phyloP scores from a whole-genome alignment of 2,329 filamentous ascomycete genomes.

The Fusarium pseudocircinatum region DNA sequence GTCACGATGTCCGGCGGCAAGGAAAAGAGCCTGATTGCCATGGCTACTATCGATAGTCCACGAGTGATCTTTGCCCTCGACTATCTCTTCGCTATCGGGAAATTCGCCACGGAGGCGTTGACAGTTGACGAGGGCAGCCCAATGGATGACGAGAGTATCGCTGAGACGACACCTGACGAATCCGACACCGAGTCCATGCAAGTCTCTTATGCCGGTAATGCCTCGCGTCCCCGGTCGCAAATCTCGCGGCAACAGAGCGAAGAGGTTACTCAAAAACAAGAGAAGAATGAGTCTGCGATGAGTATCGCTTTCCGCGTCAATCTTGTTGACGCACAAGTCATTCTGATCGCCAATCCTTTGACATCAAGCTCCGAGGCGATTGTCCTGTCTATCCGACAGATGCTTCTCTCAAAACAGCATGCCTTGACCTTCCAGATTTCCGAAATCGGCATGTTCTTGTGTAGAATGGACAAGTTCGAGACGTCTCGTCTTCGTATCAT shows the following conservation, averaged over 20 bases:
- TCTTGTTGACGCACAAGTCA: constrained; percentile 94
- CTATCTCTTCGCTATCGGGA: constrained; percentile 90
- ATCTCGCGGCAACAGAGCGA: constrained; percentile 41
- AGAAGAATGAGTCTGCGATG: constrained; percentile 58
- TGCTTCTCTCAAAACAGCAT: constrained; percentile 92
- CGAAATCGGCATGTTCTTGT: constrained; percentile 97
- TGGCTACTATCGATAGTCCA: constrained; percentile 94
- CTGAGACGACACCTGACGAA: constrained; percentile 64
- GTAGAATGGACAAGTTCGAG: constrained; percentile 98
- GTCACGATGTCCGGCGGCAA: constrained; percentile 89
- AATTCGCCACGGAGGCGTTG: constrained; percentile 79
- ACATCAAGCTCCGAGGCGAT: constrained; percentile 93
- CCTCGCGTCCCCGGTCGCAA: constrained; percentile 46
- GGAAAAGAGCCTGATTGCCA: constrained; percentile 84
- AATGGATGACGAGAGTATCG: constrained; percentile 61
- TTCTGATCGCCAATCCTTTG: constrained; percentile 93
- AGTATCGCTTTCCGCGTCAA: constrained; percentile 90
- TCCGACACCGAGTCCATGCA: constrained; percentile 69
- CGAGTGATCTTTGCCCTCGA: constrained; percentile 95
- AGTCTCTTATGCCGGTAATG: constrained; percentile 53
- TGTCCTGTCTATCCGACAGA: constrained; percentile 92
- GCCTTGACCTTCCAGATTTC: constrained; percentile 92
- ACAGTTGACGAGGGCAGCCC: constrained; percentile 66
- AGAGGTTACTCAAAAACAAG: constrained; percentile 25
- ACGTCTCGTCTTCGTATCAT: constrained; percentile 89